Base-by-base conservation (phyloP, 164 flowering plant species). In the Akebia trifoliata region DNA sequence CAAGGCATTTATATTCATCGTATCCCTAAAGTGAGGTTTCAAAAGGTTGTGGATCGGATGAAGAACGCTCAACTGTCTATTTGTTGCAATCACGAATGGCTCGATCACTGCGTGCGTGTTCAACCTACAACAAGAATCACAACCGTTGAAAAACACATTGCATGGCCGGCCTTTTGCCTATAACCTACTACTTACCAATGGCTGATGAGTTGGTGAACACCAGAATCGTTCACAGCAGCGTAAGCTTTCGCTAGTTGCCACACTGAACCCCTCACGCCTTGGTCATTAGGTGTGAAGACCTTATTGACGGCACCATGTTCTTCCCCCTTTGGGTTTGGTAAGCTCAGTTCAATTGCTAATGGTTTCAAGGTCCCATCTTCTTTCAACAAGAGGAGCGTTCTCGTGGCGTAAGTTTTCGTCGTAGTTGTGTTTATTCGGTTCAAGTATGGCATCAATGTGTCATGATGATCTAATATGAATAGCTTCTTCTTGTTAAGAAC, bases 161-260 rank as follows among this genome's bases (percentile, higher is more conserved):
- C 17, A 37, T 6, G 20, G 7, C 15, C 10, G 6, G 9, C 59
- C 64, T 55, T 76, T 75, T 11, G n/a, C 76, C 74, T 6, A 45
- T 45, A 45, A 20, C 9, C 3, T 43, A 43, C 9, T 43, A 18
- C 35, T 10, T 78, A 91, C 98, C 98, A 89, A 66, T 92, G 98
- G 67, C 98, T 92, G 34, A 85, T 75, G 25, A 92, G 89, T 70
- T 89, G 96, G 58, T 92, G 98, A 49, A 70, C 70, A 50, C 98
- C 98, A 4, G 98, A 82, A 66, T 92, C 96, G 57, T 78, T 89
- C 2, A 92, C 93, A 40, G 93, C 81, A 24, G 66, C 95, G 63
- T 88, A 86, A 59, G 96, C 98, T 69, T 92, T 92, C 7, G 98
- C 96, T 46, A 89, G 77, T 62, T 89, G 95, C 98, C 96, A 89